Evolutionary conservation across 768 basidiomycete genomes (phyloP).

Genomic region (Amanita pseudoporphyria): DNA sequence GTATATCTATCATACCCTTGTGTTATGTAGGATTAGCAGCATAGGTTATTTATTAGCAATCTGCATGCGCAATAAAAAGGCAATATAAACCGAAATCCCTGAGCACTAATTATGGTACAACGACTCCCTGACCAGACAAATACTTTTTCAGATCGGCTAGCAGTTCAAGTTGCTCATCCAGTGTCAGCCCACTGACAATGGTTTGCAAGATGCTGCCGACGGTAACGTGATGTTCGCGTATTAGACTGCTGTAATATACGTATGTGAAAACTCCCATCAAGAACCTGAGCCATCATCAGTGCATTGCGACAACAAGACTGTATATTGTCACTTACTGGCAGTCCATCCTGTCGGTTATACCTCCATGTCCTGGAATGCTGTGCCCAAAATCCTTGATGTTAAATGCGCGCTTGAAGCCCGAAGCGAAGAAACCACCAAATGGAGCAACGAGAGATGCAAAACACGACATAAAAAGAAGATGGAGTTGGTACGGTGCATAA

Average conservation of each 20-base stretch:
- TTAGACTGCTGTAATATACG: conserved; percentile 89
- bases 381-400: conserved; percentile 99
- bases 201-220: conserved; percentile 85
- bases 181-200: conserved; percentile 78
- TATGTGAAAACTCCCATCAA: conserved; percentile 98
- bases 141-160: conserved; percentile 71
- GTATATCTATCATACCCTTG: neutral
- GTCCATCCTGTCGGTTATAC: conserved; percentile 99
- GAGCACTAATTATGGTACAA: conserved; percentile 22
- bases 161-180: conserved; percentile 83
- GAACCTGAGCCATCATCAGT: conserved; percentile 48
- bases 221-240: conserved; percentile 78
- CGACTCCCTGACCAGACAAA: conserved; percentile 61
- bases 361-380: conserved; percentile 96
- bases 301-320: neutral
- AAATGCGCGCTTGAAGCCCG: conserved; percentile 98
- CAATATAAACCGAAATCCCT: conserved; percentile 2
- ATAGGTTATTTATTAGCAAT: conserved; percentile 2
- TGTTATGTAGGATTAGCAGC: neutral
- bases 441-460: conserved; percentile 98
- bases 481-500: conserved; percentile 91
- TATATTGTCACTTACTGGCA: conserved; percentile 77
- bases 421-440: conserved; percentile 98
- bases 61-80: too few species aligned
- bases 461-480: conserved; percentile 81